A percentile compares a stretch with the other conserved stretches of the same genome.
These are phyloP conservation scores for Alternaria ventricosa DNA, from an alignment of 2,329 filamentous ascomycete genomes.

Conservation along the genomic window DNA sequence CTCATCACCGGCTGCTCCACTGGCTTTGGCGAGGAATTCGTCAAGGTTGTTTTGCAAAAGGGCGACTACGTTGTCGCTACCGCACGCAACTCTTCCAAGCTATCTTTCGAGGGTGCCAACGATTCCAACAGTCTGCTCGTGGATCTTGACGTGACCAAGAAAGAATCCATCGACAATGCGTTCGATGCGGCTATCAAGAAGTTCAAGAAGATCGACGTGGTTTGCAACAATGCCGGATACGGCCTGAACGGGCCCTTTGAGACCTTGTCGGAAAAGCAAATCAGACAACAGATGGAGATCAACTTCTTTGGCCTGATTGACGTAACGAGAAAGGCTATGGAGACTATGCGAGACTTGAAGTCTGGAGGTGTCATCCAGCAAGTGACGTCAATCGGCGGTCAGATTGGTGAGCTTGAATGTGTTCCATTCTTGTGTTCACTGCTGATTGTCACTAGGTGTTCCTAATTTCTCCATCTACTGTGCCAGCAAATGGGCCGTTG, in stretches of 20 bases:
- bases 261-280: slow-evolving; percentile 56
- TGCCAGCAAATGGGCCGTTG: slow-evolving; percentile 56
- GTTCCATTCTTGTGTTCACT: not conserved
- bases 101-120: slow-evolving; percentile 48
- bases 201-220: slow-evolving; percentile 64
- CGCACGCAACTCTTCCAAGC: slow-evolving; percentile 54
- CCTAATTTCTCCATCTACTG: slow-evolving; percentile 52
- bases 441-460: slow-evolving; percentile 23
- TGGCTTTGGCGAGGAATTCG: slow-evolving; percentile 55
- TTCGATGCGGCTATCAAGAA: slow-evolving; percentile 55
- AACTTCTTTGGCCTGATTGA: slow-evolving; percentile 66
- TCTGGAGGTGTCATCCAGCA: slow-evolving; percentile 63
- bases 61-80: slow-evolving; percentile 56
- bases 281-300: slow-evolving; percentile 62
- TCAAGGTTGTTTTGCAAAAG: slow-evolving; percentile 51
- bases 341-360: slow-evolving; percentile 55
- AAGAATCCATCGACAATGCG: slow-evolving; percentile 53
- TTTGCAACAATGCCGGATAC: slow-evolving; percentile 68
- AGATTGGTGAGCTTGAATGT: slow-evolving; percentile 41
- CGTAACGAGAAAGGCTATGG: slow-evolving; percentile 57
- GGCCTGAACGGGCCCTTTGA: slow-evolving; percentile 62
- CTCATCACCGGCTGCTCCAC: slow-evolving; percentile 57
- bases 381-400: slow-evolving; percentile 61
- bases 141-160: slow-evolving; percentile 61
- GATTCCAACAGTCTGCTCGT: slow-evolving; percentile 58